Evolutionary conservation across 2,329 filamentous ascomycete species (phyloP), one percentile per base, ranked within the genome.

Genomic region (Aschersonia sp.): DNA sequence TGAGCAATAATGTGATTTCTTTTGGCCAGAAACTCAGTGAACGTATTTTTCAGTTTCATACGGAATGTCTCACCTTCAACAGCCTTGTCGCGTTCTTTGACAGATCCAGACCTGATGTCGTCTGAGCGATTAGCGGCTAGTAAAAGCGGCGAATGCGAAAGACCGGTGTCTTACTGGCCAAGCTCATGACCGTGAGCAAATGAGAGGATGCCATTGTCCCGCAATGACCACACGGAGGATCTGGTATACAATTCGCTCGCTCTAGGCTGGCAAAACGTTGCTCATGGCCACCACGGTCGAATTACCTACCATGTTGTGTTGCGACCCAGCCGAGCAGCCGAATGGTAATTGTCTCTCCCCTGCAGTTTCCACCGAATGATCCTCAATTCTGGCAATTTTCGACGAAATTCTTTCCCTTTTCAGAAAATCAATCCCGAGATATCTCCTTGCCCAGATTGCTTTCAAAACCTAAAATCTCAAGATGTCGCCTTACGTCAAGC

Each of bases 1-100:
- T 68, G 8, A 70, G 55, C 7, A 69, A 56, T 43, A 62, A 58
- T 1, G 62, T 58, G 39, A 70, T 52, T 45, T 69, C 66, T 67
- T 29, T 31, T n/a, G 29, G 8, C 7, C 14, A 8, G 5, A 7
- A 2, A 8, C 35, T 37, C 12, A 37, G 35, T 37, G 12, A 9
- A 9, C 5, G 4, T 14, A 3, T 7, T 41, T 22, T 4, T 7
- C 11, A 41, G 10, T n/a, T 2, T 7, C 9, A 11, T 14, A 22
- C 14, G 2, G 14, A 11, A 32, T 40, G 40, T 44, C 59, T 46
- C 54, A 70, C 67, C 66, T 52, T 69, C 66, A 1, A 71, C 52
- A 9, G 66, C 67, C 35, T 62, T 60, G 31, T 65, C 62, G 32
- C 67, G 63, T 43, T 66, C 60, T 52, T 62, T 69, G 41, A 64